Evolutionary conservation across 352 stramenopile species (phyloP).

Genomic region (Saprolegnia diclina): DNA sequence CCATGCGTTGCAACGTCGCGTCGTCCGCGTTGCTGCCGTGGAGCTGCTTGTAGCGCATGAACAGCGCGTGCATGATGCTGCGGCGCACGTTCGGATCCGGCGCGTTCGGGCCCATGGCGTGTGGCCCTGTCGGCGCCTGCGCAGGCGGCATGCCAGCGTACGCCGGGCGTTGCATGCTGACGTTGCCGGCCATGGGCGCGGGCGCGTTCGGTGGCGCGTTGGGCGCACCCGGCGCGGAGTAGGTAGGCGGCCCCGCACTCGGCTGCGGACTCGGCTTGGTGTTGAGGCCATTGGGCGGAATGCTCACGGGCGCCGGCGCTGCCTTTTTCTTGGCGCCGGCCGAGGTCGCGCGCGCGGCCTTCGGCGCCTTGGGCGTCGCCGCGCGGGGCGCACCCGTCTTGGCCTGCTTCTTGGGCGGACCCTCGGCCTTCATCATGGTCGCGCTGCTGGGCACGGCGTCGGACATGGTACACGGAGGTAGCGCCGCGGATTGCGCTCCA

Average conservation of each 20-base stretch:
- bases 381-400: conserved; percentile 6
- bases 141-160: neutral
- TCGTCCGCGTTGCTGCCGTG: conserved; percentile 22
- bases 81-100: conserved; percentile 16
- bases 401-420: conserved; percentile 16
- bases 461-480: neutral
- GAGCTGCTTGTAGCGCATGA: conserved; percentile 27
- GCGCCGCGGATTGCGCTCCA: neutral
- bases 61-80: conserved; percentile 19
- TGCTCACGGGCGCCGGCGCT: neutral
- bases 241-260: neutral
- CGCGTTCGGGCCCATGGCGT: neutral
- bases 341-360: neutral
- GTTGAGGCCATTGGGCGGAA: neutral
- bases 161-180: neutral
- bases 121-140: neutral
- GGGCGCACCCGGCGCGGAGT: neutral
- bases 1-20: conserved; percentile 23
- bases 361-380: conserved; percentile 10
- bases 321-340: conserved; percentile 19
- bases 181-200: neutral
- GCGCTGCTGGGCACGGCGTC: neutral
- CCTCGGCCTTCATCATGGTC: neutral
- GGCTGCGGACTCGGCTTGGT: too few relatives aligned
- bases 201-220: neutral